Evolutionary conservation across 2,329 filamentous ascomycete genomes (phyloP).

Genomic region (Arthrinium phaeospermum): DNA sequence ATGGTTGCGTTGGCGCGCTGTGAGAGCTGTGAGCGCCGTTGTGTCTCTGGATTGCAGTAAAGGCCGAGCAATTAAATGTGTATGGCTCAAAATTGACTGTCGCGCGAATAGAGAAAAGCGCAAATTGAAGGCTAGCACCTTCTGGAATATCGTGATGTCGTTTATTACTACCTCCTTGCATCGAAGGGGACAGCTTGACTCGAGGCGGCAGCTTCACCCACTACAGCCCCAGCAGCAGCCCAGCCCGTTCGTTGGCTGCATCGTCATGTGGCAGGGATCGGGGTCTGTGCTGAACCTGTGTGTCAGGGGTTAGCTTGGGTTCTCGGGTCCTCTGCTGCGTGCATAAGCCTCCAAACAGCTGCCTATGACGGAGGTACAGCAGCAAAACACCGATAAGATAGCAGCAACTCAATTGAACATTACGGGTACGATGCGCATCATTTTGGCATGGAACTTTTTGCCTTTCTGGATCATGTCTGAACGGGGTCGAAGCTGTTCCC

Average conservation of each 20-base stretch:
- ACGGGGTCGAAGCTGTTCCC: background rate
- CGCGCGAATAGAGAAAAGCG: background rate
- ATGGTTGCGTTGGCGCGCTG: conserved; percentile 57
- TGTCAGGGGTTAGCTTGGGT: background rate
- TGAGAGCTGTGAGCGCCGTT: background rate
- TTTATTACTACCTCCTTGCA: background rate
- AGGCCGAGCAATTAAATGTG: background rate
- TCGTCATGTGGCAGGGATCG: conserved; percentile 15
- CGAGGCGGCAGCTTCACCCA: background rate
- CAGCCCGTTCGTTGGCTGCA: conserved; percentile 12
- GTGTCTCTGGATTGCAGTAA: background rate
- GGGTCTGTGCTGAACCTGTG: conserved; percentile 2
- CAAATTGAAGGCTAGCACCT: background rate
- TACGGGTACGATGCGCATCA: background rate
- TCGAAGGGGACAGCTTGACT: conserved; percentile 9
- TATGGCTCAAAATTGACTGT: background rate
- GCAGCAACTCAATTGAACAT: conserved; percentile 6
- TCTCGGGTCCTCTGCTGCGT: background rate
- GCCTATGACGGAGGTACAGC: conserved; percentile 14
- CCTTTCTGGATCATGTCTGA: background rate
- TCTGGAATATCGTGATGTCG: background rate
- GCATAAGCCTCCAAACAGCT: background rate
- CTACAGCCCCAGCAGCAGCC: background rate
- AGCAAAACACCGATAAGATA: conserved; percentile 36
- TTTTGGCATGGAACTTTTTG: background rate